phyloP scores from a whole-genome alignment of 306 rosid genomes.

The Begonia masoniana region DNA sequence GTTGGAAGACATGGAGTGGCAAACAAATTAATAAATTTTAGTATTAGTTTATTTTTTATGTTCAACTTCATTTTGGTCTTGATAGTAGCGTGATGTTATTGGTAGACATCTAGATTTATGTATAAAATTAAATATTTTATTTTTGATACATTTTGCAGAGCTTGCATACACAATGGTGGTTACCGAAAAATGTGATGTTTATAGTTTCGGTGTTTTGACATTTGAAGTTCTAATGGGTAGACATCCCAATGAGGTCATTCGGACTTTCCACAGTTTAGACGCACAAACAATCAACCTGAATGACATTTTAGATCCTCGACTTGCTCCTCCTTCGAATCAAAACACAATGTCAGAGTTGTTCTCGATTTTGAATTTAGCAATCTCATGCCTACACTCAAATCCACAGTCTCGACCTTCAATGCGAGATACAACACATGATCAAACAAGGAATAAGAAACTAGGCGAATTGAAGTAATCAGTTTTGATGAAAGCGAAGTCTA shows the following conservation, averaged over 20 bases:
- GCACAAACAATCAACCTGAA: neutral
- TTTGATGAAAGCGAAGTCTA: too few relatives aligned
- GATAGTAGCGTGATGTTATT: too few relatives aligned
- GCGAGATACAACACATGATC: neutral
- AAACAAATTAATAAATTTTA: too few relatives aligned
- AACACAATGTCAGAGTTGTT: neutral
- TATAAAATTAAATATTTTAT: too few relatives aligned
- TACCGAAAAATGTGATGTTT: slow-evolving; percentile 8
- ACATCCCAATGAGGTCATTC: slow-evolving; percentile 8
- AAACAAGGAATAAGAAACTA: too few relatives aligned
- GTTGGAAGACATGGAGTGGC: too few relatives aligned
- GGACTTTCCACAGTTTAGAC: neutral
- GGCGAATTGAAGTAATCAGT: too few relatives aligned
- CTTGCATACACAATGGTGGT: slow-evolving; percentile 10
- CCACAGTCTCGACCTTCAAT: slow-evolving; percentile 9
- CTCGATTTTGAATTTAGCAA: slow-evolving; percentile 3
- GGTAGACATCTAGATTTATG: too few relatives aligned
- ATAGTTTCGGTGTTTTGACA: slow-evolving; percentile 3
- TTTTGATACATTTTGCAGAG: slow-evolving; percentile 2
- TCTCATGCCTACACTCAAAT: slow-evolving; percentile 1
- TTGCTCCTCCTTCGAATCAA: neutral
- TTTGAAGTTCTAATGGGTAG: slow-evolving; percentile 11
- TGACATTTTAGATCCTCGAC: slow-evolving; percentile 9
- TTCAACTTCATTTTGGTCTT: too few relatives aligned
- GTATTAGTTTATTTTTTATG: too few relatives aligned